Base-by-base conservation (phyloP, 2,329 filamentous ascomycete genomes). In the Onygena corvina region DNA sequence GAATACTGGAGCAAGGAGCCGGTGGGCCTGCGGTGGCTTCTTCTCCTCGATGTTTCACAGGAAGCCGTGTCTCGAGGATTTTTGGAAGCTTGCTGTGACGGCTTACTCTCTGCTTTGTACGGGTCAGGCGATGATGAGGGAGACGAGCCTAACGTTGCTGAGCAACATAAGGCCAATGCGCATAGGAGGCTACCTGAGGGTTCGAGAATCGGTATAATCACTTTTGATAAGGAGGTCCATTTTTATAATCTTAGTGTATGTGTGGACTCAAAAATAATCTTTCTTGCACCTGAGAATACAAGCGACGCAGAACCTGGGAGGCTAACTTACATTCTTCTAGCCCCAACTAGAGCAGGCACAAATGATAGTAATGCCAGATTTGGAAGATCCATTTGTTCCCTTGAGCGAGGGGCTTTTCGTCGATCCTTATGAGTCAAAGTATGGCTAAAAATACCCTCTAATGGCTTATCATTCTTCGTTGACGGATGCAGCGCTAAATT, bases 1-100 rank as follows among this genome's bases (percentile, higher is more conserved):
- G 92, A 98, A 69, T 98, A 98, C 69, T 98, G 89, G 86, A 90
- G 87, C 20, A 92, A 90, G 65, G 84, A 93, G 63, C 92, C 92
- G 0, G 85, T 92, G 11, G 88, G 86, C 20, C 65, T 96, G 59
- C 81, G 83, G 52, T 94, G 84, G 78, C 71, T 98, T 8, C 98
- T 98, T 65, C 66, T 95, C 54, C 85, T 98, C 50, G 92, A 98
- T 65, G 88, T 93, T 34, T 92, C 86, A 3, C 86, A 93, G 57
- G 90, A 95, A 67, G 81, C 90, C 1, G 84, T 85, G 55, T 93
- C 90, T 63, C 87, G 88, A 63, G 90, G 90, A 0, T 94, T 93
- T 62, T 67, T 96, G 21, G 84, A 92, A 68, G 84, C 86, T 0
- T 87, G 94, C 57, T 95, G 90, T 60, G 84, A 90, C 58, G 92